Evolutionary conservation across 306 rosid genomes (phyloP).

Genomic region (Trifolium fragiferum): DNA sequence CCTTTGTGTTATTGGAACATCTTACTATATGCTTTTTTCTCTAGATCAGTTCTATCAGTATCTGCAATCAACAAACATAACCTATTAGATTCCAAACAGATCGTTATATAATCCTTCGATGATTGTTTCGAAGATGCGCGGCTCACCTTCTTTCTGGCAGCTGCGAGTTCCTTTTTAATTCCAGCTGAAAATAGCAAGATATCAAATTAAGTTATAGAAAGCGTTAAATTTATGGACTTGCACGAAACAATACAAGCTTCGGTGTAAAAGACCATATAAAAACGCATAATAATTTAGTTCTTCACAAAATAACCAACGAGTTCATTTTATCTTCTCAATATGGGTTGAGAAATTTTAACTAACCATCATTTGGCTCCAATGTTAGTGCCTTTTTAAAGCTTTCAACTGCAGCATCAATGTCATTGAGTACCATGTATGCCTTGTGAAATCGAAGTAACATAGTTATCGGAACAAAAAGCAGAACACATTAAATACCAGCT

Average conservation of each 20-base stretch:
- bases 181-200: constrained; percentile 67
- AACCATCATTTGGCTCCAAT: constrained; percentile 91
- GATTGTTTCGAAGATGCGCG: constrained; percentile 14
- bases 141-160: constrained; percentile 76
- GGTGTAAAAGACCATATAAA: constrained; percentile 7
- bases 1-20: constrained; percentile 77
- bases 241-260: constrained; percentile 5
- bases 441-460: constrained; percentile 43
- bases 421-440: constrained; percentile 83
- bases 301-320: neutral
- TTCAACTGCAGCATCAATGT: constrained; percentile 87
- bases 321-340: neutral
- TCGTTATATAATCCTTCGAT: constrained; percentile 1
- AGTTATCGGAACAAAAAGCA: constrained; percentile 35
- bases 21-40: constrained; percentile 77
- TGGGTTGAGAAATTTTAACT: constrained; percentile 9
- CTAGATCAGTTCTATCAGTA: constrained; percentile 74
- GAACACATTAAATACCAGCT: constrained; percentile 16
- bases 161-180: constrained; percentile 80
- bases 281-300: neutral
- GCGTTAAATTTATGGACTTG: neutral
- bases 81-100: constrained; percentile 4
- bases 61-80: constrained; percentile 48
- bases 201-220: constrained; percentile 32
- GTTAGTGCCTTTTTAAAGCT: constrained; percentile 77